Evolutionary conservation across 495 filamentous ascomycete genomes (phyloP).

Genomic region (Talaromyces borbonicus): DNA sequence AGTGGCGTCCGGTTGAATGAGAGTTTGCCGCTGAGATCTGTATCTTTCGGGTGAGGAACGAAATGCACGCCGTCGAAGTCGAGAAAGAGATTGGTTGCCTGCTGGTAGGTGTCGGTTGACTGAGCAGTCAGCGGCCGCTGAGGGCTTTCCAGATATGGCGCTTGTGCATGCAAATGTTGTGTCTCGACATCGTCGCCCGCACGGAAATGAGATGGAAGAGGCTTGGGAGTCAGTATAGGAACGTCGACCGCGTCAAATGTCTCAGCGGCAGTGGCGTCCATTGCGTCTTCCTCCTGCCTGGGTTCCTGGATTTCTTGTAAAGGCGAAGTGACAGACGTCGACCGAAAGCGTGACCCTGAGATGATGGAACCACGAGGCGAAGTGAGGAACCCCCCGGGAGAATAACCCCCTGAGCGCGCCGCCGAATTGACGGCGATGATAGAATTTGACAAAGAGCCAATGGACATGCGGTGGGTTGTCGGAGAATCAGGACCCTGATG

Average conservation of each 20-base stretch:
- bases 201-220: slow-evolving; percentile 16
- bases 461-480: slow-evolving; percentile 42
- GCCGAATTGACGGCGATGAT: slow-evolving; percentile 56
- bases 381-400: slow-evolving; percentile 52
- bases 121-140: slow-evolving; percentile 39
- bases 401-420: slow-evolving; percentile 62
- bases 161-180: slow-evolving; percentile 11
- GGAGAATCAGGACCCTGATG: slow-evolving; percentile 47
- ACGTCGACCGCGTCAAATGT: slow-evolving; percentile 5
- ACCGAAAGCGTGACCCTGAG: slow-evolving; percentile 46
- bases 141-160: slow-evolving; percentile 14
- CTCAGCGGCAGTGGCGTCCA: slow-evolving; percentile 23
- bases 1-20: slow-evolving; percentile 31
- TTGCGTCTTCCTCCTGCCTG: slow-evolving; percentile 31
- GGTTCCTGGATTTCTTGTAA: slow-evolving; percentile 44
- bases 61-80: slow-evolving; percentile 95
- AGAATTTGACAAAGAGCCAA: slow-evolving; percentile 47
- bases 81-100: slow-evolving; percentile 62
- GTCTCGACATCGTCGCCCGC: slow-evolving; percentile 13
- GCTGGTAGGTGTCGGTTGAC: slow-evolving; percentile 59
- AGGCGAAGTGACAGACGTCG: slow-evolving; percentile 44
- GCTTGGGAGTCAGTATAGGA: slow-evolving; percentile 18
- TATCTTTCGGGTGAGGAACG: slow-evolving; percentile 34
- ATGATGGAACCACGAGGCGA: slow-evolving; percentile 56
- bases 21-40: slow-evolving; percentile 21